Evolutionary conservation across 495 filamentous ascomycete genomes (phyloP).

Genomic region (Hypomontagnella submonticulosa): DNA sequence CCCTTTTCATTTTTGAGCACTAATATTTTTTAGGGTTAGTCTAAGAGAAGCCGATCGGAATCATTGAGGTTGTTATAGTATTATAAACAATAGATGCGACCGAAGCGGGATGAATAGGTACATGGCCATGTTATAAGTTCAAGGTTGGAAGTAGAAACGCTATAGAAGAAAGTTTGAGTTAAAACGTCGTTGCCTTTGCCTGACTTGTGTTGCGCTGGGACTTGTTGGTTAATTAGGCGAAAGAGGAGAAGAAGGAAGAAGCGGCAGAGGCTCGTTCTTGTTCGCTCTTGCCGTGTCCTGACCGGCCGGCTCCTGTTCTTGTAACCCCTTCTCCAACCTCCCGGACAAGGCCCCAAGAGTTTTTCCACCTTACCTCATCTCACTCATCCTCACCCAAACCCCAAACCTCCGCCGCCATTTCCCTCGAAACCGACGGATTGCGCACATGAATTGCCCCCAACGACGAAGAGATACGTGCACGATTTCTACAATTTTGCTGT

Average conservation of each 20-base stretch:
- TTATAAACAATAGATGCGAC: conserved; percentile 6
- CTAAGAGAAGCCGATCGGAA: conserved; percentile 2
- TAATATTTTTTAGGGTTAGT: conserved; percentile 2
- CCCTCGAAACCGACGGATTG: conserved; percentile 24
- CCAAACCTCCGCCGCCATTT: conserved; percentile 25
- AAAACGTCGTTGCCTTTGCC: not conserved
- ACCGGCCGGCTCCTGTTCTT: conserved; percentile 7
- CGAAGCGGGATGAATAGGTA: too few species aligned
- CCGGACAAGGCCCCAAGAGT: conserved; percentile 18
- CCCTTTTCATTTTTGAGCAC: not conserved
- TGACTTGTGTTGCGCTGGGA: conserved; percentile 10
- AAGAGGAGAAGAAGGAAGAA: conserved; percentile 16
- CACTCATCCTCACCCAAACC: conserved; percentile 18
- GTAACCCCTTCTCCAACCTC: conserved; percentile 20
- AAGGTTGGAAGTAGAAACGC: too few species aligned
- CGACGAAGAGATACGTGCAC: conserved; percentile 11
- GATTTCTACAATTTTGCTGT: conserved; percentile 18
- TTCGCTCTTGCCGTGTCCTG: conserved; percentile 25
- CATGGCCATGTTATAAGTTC: too few species aligned
- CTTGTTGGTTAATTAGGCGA: conserved; percentile 35
- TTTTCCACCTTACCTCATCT: conserved; percentile 33
- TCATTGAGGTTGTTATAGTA: not conserved
- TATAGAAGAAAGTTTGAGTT: too few species aligned
- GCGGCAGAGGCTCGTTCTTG: conserved; percentile 8
- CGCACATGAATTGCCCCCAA: conserved; percentile 35